phyloP scores from a whole-genome alignment of 495 filamentous ascomycete species.

The Penicillium paxilli region DNA sequence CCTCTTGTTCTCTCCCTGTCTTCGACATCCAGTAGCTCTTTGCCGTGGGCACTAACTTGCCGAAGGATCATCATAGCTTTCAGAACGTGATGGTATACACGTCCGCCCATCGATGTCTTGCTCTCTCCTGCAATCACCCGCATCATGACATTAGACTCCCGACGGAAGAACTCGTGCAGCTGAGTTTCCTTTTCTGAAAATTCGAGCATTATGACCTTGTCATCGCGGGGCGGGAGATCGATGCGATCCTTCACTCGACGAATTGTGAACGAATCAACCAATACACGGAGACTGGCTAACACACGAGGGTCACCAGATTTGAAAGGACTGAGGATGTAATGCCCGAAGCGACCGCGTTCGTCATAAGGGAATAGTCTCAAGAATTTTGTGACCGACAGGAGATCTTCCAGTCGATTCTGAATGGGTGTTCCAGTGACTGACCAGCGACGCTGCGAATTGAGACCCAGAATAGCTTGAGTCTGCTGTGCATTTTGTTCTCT shows the following conservation, averaged over 20 bases:
- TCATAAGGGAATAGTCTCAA: constrained; percentile 85
- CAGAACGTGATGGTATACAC: constrained; percentile 83
- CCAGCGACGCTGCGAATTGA: constrained; percentile 84
- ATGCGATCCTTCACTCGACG: constrained; percentile 92
- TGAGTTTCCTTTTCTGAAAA: constrained; percentile 55
- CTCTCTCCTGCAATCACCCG: constrained; percentile 51
- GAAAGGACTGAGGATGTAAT: constrained; percentile 80
- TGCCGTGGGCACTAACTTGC: constrained; percentile 86
- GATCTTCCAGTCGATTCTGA: constrained; percentile 89
- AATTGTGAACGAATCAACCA: constrained; percentile 89
- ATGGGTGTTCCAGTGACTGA: constrained; percentile 92
- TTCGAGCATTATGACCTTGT: constrained; percentile 63
- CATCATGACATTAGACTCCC: constrained; percentile 63
- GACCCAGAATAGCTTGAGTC: constrained; percentile 79
- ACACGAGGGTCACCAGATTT: constrained; percentile 75
- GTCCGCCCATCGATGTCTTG: constrained; percentile 70
- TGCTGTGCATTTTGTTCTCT: constrained; percentile 78
- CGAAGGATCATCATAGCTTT: constrained; percentile 89
- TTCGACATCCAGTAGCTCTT: constrained; percentile 79
- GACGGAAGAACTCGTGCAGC: constrained; percentile 62
- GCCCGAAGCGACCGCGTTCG: constrained; percentile 67
- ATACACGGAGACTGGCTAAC: constrained; percentile 79
- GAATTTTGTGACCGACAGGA: constrained; percentile 88
- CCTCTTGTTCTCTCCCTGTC: constrained; percentile 79
- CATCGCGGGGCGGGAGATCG: constrained; percentile 70